phyloP scores from a whole-genome alignment of 2,329 filamentous ascomycete genomes.

The Pseudogymnoascus sp. region DNA sequence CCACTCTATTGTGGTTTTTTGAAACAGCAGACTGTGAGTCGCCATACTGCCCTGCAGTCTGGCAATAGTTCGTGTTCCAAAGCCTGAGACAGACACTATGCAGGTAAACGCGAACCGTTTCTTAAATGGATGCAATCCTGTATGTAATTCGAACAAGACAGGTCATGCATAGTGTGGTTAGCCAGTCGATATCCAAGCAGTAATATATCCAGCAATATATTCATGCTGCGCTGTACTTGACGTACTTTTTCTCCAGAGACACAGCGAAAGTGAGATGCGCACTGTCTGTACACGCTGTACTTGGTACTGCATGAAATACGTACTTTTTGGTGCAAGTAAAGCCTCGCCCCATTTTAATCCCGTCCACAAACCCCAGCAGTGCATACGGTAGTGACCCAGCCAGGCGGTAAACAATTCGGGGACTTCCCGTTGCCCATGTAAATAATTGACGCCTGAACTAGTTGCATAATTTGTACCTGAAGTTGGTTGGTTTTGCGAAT shows the following conservation, averaged over 20 bases:
- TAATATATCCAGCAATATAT: no score
- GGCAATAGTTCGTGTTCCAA: not conserved
- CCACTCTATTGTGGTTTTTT: not conserved
- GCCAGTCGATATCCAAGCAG: not conserved
- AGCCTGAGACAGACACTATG: not conserved
- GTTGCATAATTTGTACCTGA: not conserved
- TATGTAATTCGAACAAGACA: not conserved
- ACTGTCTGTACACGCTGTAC: not conserved
- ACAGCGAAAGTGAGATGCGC: not conserved
- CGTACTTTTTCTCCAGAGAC: not conserved
- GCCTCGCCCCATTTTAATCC: conserved; percentile 1
- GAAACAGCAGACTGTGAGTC: not conserved
- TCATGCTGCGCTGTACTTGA: not conserved
- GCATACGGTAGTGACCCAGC: conserved; percentile 2
- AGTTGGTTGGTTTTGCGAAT: not conserved
- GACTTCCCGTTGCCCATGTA: not conserved
- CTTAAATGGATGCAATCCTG: not conserved
- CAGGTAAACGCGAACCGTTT: not conserved
- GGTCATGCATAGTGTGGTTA: not conserved
- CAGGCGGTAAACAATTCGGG: not conserved
- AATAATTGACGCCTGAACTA: conserved; percentile 2
- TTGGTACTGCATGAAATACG: not conserved
- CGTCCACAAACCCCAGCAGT: not conserved
- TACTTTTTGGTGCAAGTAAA: not conserved
- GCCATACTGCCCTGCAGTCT: not conserved